Conservation (phyloP, 1,284 basidiomycete genomes). For the Leucoagaricus sp. region DNA sequence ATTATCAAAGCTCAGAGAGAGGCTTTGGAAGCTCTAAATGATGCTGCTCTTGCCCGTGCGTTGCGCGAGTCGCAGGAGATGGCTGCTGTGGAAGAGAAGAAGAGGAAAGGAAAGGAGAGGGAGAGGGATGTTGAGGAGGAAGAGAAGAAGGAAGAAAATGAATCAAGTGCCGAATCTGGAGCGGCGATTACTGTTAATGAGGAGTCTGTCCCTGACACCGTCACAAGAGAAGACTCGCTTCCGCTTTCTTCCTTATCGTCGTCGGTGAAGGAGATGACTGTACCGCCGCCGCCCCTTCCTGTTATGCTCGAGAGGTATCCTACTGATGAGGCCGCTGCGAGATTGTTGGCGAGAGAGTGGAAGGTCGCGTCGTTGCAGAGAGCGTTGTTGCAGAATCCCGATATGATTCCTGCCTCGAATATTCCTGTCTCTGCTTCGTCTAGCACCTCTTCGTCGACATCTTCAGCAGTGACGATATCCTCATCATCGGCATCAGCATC, state of each 20-base stretch:
- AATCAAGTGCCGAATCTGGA: background rate
- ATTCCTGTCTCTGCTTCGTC: constrained; percentile 7
- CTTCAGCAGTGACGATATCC: constrained; percentile 5
- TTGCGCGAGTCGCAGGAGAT: constrained; percentile 26
- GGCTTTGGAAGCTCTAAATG: constrained; percentile 27
- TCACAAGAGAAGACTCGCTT: constrained; percentile 3
- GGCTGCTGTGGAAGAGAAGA: constrained; percentile 21
- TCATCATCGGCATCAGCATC: constrained; percentile 12
- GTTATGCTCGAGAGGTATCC: constrained; percentile 3
- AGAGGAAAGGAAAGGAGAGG: constrained; percentile 1
- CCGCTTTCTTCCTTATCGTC: background rate
- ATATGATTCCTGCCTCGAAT: background rate
- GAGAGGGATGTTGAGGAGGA: constrained; percentile 12
- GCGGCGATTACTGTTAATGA: background rate
- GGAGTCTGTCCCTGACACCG: background rate
- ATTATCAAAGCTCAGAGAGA: constrained; percentile 27
- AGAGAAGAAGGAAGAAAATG: constrained; percentile 6
- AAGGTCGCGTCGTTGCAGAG: constrained; percentile 25
- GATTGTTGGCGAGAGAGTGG: constrained; percentile 25
- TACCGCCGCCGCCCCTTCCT: constrained; percentile 11
- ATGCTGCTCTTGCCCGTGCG: constrained; percentile 23
- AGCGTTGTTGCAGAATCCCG: constrained; percentile 23
- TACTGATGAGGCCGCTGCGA: constrained; percentile 22
- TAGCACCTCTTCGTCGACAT: constrained; percentile 9
- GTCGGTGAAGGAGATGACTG: constrained; percentile 12